phyloP scores from a whole-genome alignment of 108 stramenopile species.

The Bacterosira constricta region DNA sequence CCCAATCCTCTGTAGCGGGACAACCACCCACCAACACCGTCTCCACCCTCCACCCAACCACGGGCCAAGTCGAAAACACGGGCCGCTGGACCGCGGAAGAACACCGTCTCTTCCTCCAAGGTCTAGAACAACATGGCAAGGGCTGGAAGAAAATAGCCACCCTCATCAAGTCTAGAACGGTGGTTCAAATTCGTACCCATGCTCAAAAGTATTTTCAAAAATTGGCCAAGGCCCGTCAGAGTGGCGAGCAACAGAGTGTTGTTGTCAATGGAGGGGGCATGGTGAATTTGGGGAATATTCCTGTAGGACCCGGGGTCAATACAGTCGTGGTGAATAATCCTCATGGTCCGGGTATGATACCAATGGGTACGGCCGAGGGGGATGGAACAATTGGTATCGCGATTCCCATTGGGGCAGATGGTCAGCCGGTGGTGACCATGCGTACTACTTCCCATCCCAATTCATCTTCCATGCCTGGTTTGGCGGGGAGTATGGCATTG shows the following conservation, averaged over 20 bases:
- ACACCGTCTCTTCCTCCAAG: slow-evolving; percentile 93
- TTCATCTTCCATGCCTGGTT: not conserved
- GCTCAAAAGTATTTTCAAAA: slow-evolving; percentile 99
- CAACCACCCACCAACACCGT: not conserved
- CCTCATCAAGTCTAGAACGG: slow-evolving; percentile 92
- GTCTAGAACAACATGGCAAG: slow-evolving; percentile 92
- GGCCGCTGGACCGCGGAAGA: slow-evolving; percentile 98
- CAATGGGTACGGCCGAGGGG: not conserved
- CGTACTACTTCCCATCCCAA: not conserved
- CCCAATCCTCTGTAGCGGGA: no score
- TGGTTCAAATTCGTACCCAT: slow-evolving; percentile 98
- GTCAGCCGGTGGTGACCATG: slow-evolving; percentile 2
- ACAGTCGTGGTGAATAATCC: not conserved
- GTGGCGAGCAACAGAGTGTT: slow-evolving; percentile 54
- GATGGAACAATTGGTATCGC: not conserved
- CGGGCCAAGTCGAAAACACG: slow-evolving; percentile 71
- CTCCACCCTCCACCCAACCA: slow-evolving; percentile 4
- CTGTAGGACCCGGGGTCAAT: not conserved
- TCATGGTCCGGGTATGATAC: not conserved
- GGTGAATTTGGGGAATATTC: not conserved
- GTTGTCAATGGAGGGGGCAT: not conserved
- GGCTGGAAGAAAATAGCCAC: slow-evolving; percentile 95
- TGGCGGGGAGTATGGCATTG: not conserved
- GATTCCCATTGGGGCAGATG: not conserved
- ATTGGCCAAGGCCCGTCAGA: slow-evolving; percentile 90